phyloP scores from a whole-genome alignment of 1,284 basidiomycete species.

The Salmacisia buchloeana region DNA sequence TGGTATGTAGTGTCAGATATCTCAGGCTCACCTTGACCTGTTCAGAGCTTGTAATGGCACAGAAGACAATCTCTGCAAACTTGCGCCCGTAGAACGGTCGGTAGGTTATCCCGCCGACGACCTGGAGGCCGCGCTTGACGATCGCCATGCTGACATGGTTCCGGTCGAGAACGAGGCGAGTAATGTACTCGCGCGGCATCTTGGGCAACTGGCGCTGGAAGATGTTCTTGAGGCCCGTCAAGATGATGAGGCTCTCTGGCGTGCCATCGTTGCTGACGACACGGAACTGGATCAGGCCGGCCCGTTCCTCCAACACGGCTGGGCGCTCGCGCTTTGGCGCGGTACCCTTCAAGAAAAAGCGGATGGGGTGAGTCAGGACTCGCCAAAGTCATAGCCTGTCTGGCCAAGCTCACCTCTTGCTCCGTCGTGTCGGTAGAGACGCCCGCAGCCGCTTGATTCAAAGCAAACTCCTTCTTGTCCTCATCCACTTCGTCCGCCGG shows the following conservation, averaged over 20 bases:
- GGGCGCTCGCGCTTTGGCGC: slow-evolving; percentile 52
- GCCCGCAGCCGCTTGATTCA: not conserved
- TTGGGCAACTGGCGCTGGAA: slow-evolving; percentile 97
- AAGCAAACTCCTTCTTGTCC: not conserved
- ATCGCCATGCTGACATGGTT: slow-evolving; percentile 91
- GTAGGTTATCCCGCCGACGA: slow-evolving; percentile 96
- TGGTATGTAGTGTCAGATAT: not conserved
- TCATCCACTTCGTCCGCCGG: no score
- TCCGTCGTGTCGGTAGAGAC: not conserved
- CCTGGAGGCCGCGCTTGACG: slow-evolving; percentile 88
- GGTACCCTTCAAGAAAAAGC: not conserved
- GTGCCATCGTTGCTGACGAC: slow-evolving; percentile 78
- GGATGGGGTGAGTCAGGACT: not conserved
- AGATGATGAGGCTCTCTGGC: slow-evolving; percentile 66
- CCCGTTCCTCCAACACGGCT: slow-evolving; percentile 73
- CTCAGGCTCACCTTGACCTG: slow-evolving; percentile 75
- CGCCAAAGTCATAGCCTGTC: not conserved
- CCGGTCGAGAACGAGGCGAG: slow-evolving; percentile 84
- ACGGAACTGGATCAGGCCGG: slow-evolving; percentile 75
- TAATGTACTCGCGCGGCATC: slow-evolving; percentile 98
- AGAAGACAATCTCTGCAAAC: slow-evolving; percentile 98
- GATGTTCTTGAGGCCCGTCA: slow-evolving; percentile 90
- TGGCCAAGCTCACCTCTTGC: not conserved
- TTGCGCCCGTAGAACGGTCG: slow-evolving; percentile 88
- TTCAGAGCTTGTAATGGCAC: slow-evolving; percentile 90